These are phyloP conservation scores for Podospora anserina DNA, from an alignment of 495 filamentous ascomycete genomes.

Conservation along the genomic window DNA sequence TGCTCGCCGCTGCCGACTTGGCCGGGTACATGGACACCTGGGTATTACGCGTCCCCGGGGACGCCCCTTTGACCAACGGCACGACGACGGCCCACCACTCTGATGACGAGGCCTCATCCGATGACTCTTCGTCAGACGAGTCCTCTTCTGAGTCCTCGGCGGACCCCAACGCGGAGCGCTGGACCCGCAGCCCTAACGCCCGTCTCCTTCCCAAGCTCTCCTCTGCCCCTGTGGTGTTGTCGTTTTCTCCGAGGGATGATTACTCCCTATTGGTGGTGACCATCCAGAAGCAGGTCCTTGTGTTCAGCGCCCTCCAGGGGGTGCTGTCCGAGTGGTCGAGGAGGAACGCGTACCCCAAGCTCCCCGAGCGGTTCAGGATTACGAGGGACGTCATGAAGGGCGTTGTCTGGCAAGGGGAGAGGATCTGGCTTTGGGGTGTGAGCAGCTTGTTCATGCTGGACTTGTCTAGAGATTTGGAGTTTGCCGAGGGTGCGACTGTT, in stretches of 20 bases:
- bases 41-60: constrained; percentile 56
- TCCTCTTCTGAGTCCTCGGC: constrained; percentile 19
- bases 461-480: constrained; percentile 68
- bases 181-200: constrained; percentile 63
- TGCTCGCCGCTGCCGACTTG: constrained; percentile 75
- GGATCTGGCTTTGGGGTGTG: constrained; percentile 82
- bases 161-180: constrained; percentile 44
- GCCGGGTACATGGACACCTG: constrained; percentile 86
- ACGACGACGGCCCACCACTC: constrained; percentile 21
- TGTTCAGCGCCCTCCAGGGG: constrained; percentile 73
- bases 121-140: constrained; percentile 33
- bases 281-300: constrained; percentile 66
- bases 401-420: constrained; percentile 74
- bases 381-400: constrained; percentile 77
- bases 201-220: constrained; percentile 75
- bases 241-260: constrained; percentile 56
- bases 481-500: constrained; percentile 40
- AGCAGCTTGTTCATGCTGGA: constrained; percentile 94
- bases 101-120: constrained; percentile 32
- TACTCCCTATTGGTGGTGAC: constrained; percentile 73
- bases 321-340: constrained; percentile 79
- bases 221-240: constrained; percentile 55
- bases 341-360: constrained; percentile 67
- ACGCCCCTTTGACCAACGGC: constrained; percentile 28
- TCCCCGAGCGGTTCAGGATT: constrained; percentile 68